phyloP scores from a whole-genome alignment of 169 alveolate species.

The Cyclospora cayetanensis region DNA sequence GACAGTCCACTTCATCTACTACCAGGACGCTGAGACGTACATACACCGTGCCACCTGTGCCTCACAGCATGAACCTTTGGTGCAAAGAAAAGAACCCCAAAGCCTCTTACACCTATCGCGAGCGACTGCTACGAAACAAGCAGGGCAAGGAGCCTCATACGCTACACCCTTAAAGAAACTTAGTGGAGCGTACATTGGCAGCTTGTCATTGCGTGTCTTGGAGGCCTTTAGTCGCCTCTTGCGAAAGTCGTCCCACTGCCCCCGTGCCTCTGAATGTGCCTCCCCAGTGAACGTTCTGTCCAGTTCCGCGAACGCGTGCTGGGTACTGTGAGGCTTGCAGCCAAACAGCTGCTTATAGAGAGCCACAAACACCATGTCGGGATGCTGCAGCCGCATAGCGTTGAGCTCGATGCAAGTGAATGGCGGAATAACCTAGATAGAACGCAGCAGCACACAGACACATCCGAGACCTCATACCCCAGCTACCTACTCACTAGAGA shows the following conservation, averaged over 20 bases:
- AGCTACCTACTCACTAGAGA: background rate
- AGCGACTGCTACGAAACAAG: too few species aligned
- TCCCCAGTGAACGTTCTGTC: background rate
- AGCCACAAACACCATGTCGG: background rate
- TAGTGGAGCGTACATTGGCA: background rate
- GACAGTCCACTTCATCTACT: constrained; percentile 69
- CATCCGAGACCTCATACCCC: background rate
- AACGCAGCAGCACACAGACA: background rate
- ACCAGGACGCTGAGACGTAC: constrained; percentile 49
- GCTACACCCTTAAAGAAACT: background rate
- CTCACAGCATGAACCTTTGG: too few species aligned
- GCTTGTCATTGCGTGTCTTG: background rate
- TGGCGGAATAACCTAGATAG: background rate
- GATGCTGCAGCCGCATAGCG: constrained; percentile 48
- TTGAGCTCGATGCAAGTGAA: background rate
- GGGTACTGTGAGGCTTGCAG: background rate
- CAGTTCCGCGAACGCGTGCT: constrained; percentile 25
- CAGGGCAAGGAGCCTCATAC: background rate
- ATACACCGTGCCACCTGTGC: too few species aligned
- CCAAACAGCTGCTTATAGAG: constrained; percentile 17
- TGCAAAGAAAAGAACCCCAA: too few species aligned
- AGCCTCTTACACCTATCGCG: too few species aligned
- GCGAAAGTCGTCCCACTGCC: background rate
- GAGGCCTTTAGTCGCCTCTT: background rate
- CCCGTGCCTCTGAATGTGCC: background rate